phyloP scores from a whole-genome alignment of 1,284 basidiomycete species.

The Trametes versicolor region DNA sequence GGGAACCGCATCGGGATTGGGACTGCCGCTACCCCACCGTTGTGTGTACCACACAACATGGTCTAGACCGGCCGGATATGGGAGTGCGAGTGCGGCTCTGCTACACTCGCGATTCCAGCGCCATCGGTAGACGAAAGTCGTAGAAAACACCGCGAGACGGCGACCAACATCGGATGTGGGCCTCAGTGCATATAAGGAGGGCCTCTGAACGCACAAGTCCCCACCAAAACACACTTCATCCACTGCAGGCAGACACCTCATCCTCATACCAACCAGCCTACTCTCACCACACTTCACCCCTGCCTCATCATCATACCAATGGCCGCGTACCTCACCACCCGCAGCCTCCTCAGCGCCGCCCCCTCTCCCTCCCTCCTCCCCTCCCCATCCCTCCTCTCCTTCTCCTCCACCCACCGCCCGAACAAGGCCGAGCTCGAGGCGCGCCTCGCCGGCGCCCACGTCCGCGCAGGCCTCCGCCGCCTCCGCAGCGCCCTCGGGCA shows the following conservation, averaged over 20 bases:
- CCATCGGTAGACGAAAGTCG: neutral
- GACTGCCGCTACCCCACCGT: neutral
- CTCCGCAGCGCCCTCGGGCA: constrained; percentile 18
- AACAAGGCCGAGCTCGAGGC: constrained; percentile 36
- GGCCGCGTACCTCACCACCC: constrained; percentile 18
- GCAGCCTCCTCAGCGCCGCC: constrained; percentile 14
- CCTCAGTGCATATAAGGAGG: constrained; percentile 21
- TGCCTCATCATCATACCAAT: constrained; percentile 18
- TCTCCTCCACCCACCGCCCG: constrained; percentile 26
- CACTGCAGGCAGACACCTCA: constrained; percentile 2
- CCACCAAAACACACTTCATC: constrained; percentile 1
- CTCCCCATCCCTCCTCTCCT: constrained; percentile 14
- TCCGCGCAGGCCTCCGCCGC: constrained; percentile 32
- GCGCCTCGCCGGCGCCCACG: constrained; percentile 29
- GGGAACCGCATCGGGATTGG: neutral
- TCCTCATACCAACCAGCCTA: constrained; percentile 9
- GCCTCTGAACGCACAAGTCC: constrained; percentile 8
- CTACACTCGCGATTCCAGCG: neutral
- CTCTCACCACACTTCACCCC: neutral
- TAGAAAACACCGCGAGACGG: neutral
- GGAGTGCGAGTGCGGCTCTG: neutral
- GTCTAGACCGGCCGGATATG: neutral
- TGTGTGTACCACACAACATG: neutral
- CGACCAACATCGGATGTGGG: neutral
- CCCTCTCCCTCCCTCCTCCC: constrained; percentile 22